A percentile compares a stretch with the other conserved stretches of the same genome.
Evolutionary conservation across 257 asterid species (phyloP).

Genomic region (Jacaranda copaia): DNA sequence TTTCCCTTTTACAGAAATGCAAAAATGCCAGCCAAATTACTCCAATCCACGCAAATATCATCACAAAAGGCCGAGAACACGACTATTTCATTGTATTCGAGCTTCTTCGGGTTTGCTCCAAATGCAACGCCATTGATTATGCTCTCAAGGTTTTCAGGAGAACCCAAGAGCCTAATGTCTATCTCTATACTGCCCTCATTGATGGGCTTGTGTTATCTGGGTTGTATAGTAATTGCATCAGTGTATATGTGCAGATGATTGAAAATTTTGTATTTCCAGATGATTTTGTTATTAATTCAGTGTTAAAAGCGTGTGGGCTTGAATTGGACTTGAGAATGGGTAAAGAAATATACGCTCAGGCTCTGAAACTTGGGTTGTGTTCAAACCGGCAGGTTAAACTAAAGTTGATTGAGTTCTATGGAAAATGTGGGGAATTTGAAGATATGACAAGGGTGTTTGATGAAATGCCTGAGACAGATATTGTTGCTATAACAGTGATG

Average conservation of each 20-base stretch:
- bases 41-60: conserved; percentile 47
- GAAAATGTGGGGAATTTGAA: conserved; percentile 51
- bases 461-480: conserved; percentile 63
- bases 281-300: conserved; percentile 54
- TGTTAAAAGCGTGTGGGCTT: conserved; percentile 58
- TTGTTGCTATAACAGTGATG: conserved; percentile 58
- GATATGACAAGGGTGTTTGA: conserved; percentile 55
- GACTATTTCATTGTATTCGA: conserved; percentile 56
- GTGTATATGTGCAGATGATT: conserved; percentile 44
- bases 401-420: conserved; percentile 58
- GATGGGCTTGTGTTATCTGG: conserved; percentile 51
- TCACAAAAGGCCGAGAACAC: conserved; percentile 46
- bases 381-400: conserved; percentile 48
- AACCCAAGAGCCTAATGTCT: conserved; percentile 50
- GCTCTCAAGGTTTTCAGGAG: conserved; percentile 52
- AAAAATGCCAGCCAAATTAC: conserved; percentile 39
- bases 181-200: conserved; percentile 54
- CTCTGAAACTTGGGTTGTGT: conserved; percentile 49
- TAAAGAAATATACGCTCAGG: conserved; percentile 52
- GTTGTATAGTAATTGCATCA: conserved; percentile 31
- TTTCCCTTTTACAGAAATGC: conserved; percentile 46
- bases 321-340: conserved; percentile 46
- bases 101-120: conserved; percentile 59
- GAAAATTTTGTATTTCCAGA: conserved; percentile 48
- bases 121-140: conserved; percentile 46